Evolutionary conservation across 2,329 filamentous ascomycete genomes (phyloP), one percentile per base, ranked within the genome.

Genomic region (Aspergillus uvarum): DNA sequence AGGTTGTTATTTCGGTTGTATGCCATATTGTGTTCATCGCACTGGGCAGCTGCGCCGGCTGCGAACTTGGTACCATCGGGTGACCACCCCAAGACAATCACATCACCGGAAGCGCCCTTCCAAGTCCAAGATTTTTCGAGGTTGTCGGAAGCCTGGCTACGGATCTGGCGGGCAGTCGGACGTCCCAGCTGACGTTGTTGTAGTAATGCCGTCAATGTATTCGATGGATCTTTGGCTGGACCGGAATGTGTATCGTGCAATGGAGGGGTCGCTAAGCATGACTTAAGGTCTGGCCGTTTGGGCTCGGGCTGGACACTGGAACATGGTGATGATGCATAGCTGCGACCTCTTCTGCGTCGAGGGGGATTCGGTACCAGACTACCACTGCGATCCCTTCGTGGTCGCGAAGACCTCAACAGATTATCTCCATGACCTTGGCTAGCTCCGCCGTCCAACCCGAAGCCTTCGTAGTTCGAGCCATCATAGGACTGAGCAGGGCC

Each of bases 1-100:
- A 87, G 73, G 64, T 87, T 87, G 60, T 85, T 82, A 0, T 78
- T 75, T 44, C 82, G 75, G 59, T 88, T 88, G 67, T 88, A 88
- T 47, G 85, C 81, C 80, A 85, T 83, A n/a, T 80, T 83, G 50
- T 80, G 74, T 3, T 76, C 69, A 63, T 87, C 85, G 3, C 80
- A 80, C 5, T 85, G 80, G 31, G 84, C 81, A 5, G 84, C 81
- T 4, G 84, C 82, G 2, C 85, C 85, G 10, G 81, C 83, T 29
- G 82, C 84, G 65, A 87, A 88, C 3, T 66, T 74, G 2, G 77
- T 77, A 2, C 84, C 82, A 68, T 85, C 77, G 2, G 80, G 77
- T 2, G 82, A 80, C 85, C 85, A 88, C 14, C 83, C 80, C 3
- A 87, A 71, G 10, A 79, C 78, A 35, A 82, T 77, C 1, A 87